These are phyloP conservation scores for Chionographis japonica DNA, from an alignment of 106 monocot species.

Conservation along the genomic window DNA sequence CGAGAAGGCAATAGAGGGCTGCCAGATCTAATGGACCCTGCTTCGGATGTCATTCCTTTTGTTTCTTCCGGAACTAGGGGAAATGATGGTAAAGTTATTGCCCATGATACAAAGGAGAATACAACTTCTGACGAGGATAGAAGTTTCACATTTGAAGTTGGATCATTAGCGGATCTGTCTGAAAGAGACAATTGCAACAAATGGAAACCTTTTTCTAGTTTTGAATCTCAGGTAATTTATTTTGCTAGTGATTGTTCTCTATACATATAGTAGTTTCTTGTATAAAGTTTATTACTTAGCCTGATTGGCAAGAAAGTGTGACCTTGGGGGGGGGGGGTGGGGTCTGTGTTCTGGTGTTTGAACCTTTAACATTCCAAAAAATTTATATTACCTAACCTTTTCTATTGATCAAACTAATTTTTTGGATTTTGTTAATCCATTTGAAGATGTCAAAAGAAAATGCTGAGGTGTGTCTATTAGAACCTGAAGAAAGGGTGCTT, in stretches of 20 bases:
- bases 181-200: constrained; percentile 24
- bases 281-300: no score
- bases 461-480: constrained; percentile 12
- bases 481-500: constrained; percentile 6
- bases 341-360: no score
- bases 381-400: no score
- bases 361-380: no score
- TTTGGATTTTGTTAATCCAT: not conserved
- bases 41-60: constrained; percentile 1
- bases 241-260: not conserved
- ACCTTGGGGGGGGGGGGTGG: no score
- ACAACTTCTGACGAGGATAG: constrained; percentile 41
- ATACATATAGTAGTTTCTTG: not conserved
- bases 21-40: constrained; percentile 8
- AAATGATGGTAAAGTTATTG: constrained; percentile 2
- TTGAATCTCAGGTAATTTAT: constrained; percentile 38
- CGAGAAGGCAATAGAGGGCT: constrained; percentile 13
- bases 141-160: constrained; percentile 65
- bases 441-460: constrained; percentile 18
- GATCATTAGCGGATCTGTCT: constrained; percentile 28
- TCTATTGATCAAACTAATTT: no score
- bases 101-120: constrained; percentile 17
- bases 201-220: constrained; percentile 44
- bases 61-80: constrained; percentile 7
- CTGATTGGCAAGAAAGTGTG: no score